Evolutionary conservation across 768 basidiomycete species (phyloP).

Genomic region (Tricholoma terreum): DNA sequence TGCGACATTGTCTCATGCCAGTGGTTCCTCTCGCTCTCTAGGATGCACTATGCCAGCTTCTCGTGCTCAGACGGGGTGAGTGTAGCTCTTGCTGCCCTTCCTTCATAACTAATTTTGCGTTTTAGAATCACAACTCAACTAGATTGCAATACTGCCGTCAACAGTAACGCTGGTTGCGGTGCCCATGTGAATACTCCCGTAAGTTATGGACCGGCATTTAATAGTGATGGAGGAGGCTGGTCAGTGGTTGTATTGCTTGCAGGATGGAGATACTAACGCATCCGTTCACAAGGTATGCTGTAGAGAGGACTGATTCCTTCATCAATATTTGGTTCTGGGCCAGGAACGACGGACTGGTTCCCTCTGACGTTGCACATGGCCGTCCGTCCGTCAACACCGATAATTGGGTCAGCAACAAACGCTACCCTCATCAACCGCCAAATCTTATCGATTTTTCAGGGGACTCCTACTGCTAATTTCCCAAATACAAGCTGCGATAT

Average conservation of each 20-base stretch:
- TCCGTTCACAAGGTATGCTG: conserved; percentile 46
- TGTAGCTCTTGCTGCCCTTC: not conserved
- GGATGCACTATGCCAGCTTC: conserved; percentile 42
- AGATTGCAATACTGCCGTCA: conserved; percentile 41
- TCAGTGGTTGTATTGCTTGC: conserved; percentile 22
- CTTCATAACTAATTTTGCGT: not conserved
- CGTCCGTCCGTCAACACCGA: conserved; percentile 39
- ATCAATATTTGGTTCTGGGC: conserved; percentile 78
- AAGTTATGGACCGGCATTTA: conserved; percentile 59
- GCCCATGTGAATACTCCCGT: conserved; percentile 32
- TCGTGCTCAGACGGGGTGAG: conserved; percentile 44
- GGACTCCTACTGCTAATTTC: conserved; percentile 55
- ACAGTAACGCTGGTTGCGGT: conserved; percentile 46
- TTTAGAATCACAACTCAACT: conserved; percentile 25
- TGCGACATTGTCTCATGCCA: not conserved
- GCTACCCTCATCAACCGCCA: too few species aligned
- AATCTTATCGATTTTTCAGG: conserved; percentile 31
- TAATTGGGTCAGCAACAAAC: conserved; percentile 45
- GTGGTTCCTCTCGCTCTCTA: not conserved
- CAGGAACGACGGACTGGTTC: conserved; percentile 45
- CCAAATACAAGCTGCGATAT: conserved; percentile 61
- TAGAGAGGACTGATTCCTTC: conserved; percentile 52
- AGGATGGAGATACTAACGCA: not conserved
- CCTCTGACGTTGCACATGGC: conserved; percentile 44
- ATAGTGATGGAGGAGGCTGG: conserved; percentile 58